Evolutionary conservation across 495 filamentous ascomycete species (phyloP).

Genomic region (Daldinia grandis): DNA sequence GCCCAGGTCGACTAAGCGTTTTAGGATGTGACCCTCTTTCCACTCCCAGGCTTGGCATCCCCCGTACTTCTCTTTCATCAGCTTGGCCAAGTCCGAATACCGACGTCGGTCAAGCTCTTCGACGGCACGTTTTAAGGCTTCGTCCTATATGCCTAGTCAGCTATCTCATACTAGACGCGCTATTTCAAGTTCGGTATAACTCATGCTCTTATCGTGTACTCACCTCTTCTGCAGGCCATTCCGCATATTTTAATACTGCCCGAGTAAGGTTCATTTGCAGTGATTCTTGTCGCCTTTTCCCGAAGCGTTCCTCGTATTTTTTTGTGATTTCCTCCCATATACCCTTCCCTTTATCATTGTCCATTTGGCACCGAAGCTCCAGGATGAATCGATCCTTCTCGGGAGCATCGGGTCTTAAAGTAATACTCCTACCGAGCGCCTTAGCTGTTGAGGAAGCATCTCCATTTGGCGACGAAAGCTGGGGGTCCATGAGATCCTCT

Average conservation of each 20-base stretch:
- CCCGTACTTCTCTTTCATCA: slow-evolving; percentile 48
- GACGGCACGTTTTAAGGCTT: slow-evolving; percentile 36
- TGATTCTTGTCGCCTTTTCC: slow-evolving; percentile 53
- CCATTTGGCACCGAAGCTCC: slow-evolving; percentile 52
- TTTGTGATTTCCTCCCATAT: slow-evolving; percentile 62
- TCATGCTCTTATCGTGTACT: slow-evolving; percentile 20
- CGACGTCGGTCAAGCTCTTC: slow-evolving; percentile 43
- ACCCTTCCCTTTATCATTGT: slow-evolving; percentile 59
- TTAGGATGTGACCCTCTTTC: slow-evolving; percentile 45
- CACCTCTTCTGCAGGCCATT: slow-evolving; percentile 57
- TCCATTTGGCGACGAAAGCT: slow-evolving; percentile 35
- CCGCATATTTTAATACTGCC: slow-evolving; percentile 53
- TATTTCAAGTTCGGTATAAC: background rate
- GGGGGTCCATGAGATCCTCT: slow-evolving; percentile 24
- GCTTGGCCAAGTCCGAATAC: slow-evolving; percentile 41
- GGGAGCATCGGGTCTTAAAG: slow-evolving; percentile 53
- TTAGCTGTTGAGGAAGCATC: slow-evolving; percentile 30
- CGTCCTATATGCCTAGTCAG: slow-evolving; percentile 39
- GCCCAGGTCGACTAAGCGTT: slow-evolving; percentile 44
- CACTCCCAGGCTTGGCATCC: slow-evolving; percentile 47
- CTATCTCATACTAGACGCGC: background rate
- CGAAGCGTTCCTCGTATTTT: slow-evolving; percentile 52
- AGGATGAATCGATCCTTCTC: slow-evolving; percentile 58
- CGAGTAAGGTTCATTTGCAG: slow-evolving; percentile 61
- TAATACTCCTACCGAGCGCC: slow-evolving; percentile 36